Evolutionary conservation across 2,329 filamentous ascomycete species (phyloP), one percentile per base, ranked within the genome.

Genomic region (Xylariaceae sp.): DNA sequence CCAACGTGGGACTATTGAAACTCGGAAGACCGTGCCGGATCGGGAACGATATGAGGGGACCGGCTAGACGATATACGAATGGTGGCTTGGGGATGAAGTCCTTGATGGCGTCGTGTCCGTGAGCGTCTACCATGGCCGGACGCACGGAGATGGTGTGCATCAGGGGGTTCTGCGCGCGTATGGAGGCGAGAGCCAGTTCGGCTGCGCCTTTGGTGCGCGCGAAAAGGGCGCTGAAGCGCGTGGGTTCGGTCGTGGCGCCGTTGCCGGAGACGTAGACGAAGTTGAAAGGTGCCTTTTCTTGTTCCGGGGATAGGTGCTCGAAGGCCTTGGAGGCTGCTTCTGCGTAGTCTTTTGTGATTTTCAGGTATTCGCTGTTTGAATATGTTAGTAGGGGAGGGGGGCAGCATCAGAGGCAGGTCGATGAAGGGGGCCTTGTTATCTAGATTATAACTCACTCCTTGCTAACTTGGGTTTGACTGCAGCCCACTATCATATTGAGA

Each of bases 211-310:
- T 91, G 53, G 87, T 76, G 9, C 77, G 73, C 1, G 75, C 84
- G 63, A 81, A 90, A 44, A 81, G 70, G 19, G 77, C 68, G 0
- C 84, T 80, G 62, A 84, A 77, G 3, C 68, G 66, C 2, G 78
- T 77, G 0, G 85, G 86, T 1, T 70, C 70, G 19, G 77, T 76
- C 1, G 83, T 85, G 0, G 84, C 80, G 45, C 83, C 83, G 50
- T 74, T 71, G 47, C 84, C 86, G 0, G 87, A 90, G 32, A 91
- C 79, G 65, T 84, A 87, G 59, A 90, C 75, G 68, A 90, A 91
- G 50, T 81, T 81, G 69, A 90, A 85, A 0, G 82, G 79, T 19
- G 19, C 19, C 19, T 19, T 19, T 41, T 74, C 65, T 29, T 56
- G 56, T 32, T 71, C 70, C 2, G 66, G 61, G 0, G 64, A 54